A percentile compares a stretch with the other conserved stretches of the same genome.
These are phyloP conservation scores for Candida chauliodis DNA, from an alignment of 805 yeast species.

Conservation along the genomic window DNA sequence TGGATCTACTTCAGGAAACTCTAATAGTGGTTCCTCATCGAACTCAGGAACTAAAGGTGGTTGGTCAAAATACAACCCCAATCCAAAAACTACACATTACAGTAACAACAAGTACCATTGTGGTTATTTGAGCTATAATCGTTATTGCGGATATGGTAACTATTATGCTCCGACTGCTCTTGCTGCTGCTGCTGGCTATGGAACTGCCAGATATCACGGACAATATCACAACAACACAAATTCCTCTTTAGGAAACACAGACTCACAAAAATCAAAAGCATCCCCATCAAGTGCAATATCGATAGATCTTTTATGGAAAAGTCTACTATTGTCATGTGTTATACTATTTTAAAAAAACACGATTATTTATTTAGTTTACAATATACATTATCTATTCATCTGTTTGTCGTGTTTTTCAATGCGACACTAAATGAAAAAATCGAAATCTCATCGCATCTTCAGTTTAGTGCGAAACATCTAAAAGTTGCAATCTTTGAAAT, in stretches of 20 bases:
- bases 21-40: constrained; percentile 3
- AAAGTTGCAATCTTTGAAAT: constrained; percentile 1
- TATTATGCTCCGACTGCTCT: constrained; percentile 11
- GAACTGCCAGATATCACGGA: constrained; percentile 12
- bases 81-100: not conserved
- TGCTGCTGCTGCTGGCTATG: constrained; percentile 13
- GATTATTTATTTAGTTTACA: not conserved
- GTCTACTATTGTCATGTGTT: constrained; percentile 2
- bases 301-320: not conserved
- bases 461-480: too few species aligned
- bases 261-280: not conserved
- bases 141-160: constrained; percentile 11
- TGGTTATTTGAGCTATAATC: constrained; percentile 8
- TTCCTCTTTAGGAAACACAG: not conserved
- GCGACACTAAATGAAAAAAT: constrained; percentile 1
- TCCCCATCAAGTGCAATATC: not conserved
- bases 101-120: constrained; percentile 8
- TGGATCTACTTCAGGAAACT: not conserved
- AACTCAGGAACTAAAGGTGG: constrained; percentile 5
- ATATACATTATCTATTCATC: not conserved
- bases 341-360: not conserved
- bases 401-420: not conserved
- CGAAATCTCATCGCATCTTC: constrained; percentile 9
- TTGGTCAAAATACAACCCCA: constrained; percentile 3
- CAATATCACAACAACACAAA: not conserved